phyloP scores from a whole-genome alignment of 331 rosid species.

The Acacia concinna region DNA sequence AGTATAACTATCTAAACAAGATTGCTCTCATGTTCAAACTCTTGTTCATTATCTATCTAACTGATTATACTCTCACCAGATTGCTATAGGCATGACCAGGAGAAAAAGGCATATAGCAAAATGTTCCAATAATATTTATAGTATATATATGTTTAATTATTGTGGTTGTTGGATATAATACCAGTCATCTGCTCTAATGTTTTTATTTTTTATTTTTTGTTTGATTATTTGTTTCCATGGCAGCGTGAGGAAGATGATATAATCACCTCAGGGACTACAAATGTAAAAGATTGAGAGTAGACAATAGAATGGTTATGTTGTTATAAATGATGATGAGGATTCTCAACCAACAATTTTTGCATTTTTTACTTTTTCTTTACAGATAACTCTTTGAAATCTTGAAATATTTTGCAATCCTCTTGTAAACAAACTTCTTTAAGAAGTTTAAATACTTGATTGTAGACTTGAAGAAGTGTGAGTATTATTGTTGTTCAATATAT shows the following conservation, averaged over 20 bases:
- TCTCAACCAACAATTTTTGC: neutral
- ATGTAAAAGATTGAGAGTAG: slow-evolving; percentile 24
- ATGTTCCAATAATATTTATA: slow-evolving; percentile 66
- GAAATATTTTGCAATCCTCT: neutral
- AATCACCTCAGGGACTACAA: slow-evolving; percentile 19
- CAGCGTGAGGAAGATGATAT: neutral
- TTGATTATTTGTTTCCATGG: neutral
- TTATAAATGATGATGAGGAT: neutral
- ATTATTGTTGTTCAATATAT: too few species aligned
- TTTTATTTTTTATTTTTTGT: neutral
- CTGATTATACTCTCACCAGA: slow-evolving; percentile 40
- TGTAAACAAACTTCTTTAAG: too few species aligned
- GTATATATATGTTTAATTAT: slow-evolving; percentile 15
- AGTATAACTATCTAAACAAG: slow-evolving; percentile 8
- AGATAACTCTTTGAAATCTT: neutral
- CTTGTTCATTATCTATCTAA: neutral
- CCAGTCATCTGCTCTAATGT: neutral
- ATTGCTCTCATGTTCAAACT: neutral
- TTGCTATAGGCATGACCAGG: slow-evolving; percentile 71
- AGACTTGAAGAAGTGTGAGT: too few species aligned
- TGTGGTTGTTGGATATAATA: neutral
- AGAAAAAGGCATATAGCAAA: slow-evolving; percentile 78
- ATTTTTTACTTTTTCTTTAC: neutral
- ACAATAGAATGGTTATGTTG: neutral
- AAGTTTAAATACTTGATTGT: too few species aligned